Evolutionary conservation across 805 yeast species (phyloP).

Genomic region (Candida pseudoglaebosa): DNA sequence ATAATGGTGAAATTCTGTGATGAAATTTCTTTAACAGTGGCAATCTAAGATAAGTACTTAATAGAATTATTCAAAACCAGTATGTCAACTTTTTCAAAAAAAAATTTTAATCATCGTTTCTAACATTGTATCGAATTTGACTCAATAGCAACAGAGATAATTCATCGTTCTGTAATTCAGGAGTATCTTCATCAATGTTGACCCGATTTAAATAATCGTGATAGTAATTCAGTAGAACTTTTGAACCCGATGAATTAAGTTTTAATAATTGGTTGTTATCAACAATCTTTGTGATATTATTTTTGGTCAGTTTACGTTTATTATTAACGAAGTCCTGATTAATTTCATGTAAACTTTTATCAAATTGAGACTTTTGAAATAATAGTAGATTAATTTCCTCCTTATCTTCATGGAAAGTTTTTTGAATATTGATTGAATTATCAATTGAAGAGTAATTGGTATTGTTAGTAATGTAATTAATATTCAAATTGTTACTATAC

Average conservation of each 20-base stretch:
- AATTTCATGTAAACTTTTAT: slow-evolving; percentile 2
- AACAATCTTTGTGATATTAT: background rate
- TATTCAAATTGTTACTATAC: slow-evolving; percentile 33
- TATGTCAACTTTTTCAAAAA: background rate
- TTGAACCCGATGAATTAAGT: background rate
- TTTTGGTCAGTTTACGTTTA: slow-evolving; percentile 41
- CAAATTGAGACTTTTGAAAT: slow-evolving; percentile 30
- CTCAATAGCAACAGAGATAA: background rate
- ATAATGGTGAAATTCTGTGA: too few species aligned
- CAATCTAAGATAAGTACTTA: too few species aligned
- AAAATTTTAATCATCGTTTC: background rate
- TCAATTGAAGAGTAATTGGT: slow-evolving; percentile 36
- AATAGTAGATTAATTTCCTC: slow-evolving; percentile 32
- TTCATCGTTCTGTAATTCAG: background rate
- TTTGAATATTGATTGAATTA: slow-evolving; percentile 32
- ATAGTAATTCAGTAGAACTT: background rate
- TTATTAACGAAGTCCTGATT: slow-evolving; percentile 25
- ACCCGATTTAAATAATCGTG: background rate
- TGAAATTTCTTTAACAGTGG: too few species aligned
- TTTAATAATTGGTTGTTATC: background rate
- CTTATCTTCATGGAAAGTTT: slow-evolving; percentile 39
- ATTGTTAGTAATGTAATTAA: slow-evolving; percentile 39
- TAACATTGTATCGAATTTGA: background rate
- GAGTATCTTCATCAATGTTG: background rate
- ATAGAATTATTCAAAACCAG: too few species aligned